phyloP scores from a whole-genome alignment of 305 asterid genomes.

The Striga hermonthica region DNA sequence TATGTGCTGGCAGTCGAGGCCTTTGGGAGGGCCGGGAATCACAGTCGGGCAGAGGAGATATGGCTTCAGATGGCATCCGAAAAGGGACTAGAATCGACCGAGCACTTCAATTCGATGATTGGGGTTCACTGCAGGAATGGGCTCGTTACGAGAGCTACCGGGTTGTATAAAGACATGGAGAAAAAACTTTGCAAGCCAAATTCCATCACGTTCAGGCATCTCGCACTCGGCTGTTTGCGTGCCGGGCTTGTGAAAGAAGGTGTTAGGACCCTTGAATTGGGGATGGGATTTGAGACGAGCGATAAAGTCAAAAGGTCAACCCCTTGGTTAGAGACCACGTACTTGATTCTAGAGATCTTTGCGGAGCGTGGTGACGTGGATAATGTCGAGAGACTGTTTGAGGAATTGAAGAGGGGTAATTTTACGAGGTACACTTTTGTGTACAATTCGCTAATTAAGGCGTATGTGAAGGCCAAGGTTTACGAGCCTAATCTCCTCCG shows the following conservation, averaged over 20 bases:
- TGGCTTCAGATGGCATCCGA: slow-evolving; percentile 61
- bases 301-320: slow-evolving; percentile 57
- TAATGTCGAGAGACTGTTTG: slow-evolving; percentile 70
- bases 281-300: slow-evolving; percentile 40
- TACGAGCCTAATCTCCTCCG: slow-evolving; percentile 69
- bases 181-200: slow-evolving; percentile 67
- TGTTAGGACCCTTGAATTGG: slow-evolving; percentile 60
- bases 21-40: slow-evolving; percentile 67
- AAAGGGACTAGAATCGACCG: slow-evolving; percentile 61
- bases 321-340: slow-evolving; percentile 81
- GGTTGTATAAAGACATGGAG: slow-evolving; percentile 75
- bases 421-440: slow-evolving; percentile 81
- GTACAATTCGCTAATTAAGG: slow-evolving; percentile 73
- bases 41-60: slow-evolving; percentile 63
- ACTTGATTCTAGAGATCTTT: slow-evolving; percentile 50
- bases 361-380: slow-evolving; percentile 68
- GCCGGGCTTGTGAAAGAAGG: slow-evolving; percentile 72
- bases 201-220: slow-evolving; percentile 75
- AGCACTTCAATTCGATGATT: slow-evolving; percentile 75
- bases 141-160: slow-evolving; percentile 69
- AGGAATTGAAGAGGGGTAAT: slow-evolving; percentile 56
- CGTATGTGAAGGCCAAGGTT: slow-evolving; percentile 75
- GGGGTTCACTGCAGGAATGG: slow-evolving; percentile 75
- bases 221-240: slow-evolving; percentile 76
- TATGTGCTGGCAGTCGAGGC: slow-evolving; percentile 74